These are phyloP conservation scores for Candida wancherniae DNA, from an alignment of 805 yeast species.

Conservation along the genomic window DNA sequence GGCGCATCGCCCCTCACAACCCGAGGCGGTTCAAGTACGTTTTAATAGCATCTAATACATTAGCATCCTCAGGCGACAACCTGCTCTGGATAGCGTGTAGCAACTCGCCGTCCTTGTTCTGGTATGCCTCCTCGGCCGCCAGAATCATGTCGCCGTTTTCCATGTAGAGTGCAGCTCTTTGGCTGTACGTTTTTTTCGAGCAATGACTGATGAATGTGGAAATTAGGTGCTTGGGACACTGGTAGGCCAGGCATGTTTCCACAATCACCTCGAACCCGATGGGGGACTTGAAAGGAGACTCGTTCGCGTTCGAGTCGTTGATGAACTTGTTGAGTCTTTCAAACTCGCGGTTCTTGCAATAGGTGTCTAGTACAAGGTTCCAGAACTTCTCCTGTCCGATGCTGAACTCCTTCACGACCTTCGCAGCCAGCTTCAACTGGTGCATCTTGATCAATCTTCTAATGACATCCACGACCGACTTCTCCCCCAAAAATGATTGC, in stretches of 20 bases:
- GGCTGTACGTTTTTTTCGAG: conserved; percentile 37
- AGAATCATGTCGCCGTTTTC: conserved; percentile 46
- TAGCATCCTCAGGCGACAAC: conserved; percentile 7
- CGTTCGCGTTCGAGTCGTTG: conserved; percentile 18
- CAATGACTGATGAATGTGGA: conserved; percentile 55
- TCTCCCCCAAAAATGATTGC: conserved; percentile 24
- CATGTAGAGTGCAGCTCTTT: conserved; percentile 47
- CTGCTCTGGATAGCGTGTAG: conserved; percentile 8
- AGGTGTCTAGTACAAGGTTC: conserved; percentile 46
- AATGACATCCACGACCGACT: conserved; percentile 24
- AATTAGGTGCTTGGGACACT: conserved; percentile 58
- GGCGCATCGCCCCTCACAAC: background rate
- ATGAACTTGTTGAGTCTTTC: conserved; percentile 45
- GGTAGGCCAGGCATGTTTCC: conserved; percentile 42
- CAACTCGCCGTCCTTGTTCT: conserved; percentile 32
- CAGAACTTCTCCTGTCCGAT: conserved; percentile 55
- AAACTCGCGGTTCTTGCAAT: conserved; percentile 46
- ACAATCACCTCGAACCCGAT: conserved; percentile 69
- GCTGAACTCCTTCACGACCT: conserved; percentile 48
- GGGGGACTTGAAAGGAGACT: conserved; percentile 45
- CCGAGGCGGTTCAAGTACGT: conserved; percentile 11
- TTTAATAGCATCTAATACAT: conserved; percentile 8
- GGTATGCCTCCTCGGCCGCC: conserved; percentile 49
- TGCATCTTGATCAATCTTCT: conserved; percentile 30
- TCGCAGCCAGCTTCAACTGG: conserved; percentile 47